Conservation (phyloP, 2,329 filamentous ascomycete genomes). For the Coniosporium tulheliwenetii region DNA sequence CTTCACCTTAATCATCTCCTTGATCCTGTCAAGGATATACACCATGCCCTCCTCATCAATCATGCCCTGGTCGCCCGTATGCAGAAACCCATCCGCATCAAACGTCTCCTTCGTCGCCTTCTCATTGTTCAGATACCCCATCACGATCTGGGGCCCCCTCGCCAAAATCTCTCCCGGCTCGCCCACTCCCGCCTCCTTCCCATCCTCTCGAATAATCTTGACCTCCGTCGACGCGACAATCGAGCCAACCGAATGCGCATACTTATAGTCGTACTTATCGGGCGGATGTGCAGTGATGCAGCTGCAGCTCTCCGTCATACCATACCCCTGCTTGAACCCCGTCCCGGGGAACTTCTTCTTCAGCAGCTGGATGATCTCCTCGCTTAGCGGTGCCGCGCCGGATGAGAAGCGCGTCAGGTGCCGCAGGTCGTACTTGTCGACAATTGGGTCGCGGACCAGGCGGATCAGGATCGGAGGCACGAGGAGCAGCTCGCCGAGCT, state of each 20-base stretch:
- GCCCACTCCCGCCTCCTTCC: constrained; percentile 34
- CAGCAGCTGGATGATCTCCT: constrained; percentile 41
- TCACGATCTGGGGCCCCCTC: constrained; percentile 21
- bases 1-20: constrained; percentile 55
- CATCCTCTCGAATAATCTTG: constrained; percentile 42
- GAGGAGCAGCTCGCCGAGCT: constrained; percentile 39
- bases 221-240: constrained; percentile 44
- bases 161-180: constrained; percentile 37
- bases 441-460: constrained; percentile 39
- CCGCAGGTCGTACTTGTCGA: constrained; percentile 39
- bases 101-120: constrained; percentile 24
- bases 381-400: constrained; percentile 42
- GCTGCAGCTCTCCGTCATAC: constrained; percentile 51
- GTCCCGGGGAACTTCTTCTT: constrained; percentile 40
- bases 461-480: constrained; percentile 47
- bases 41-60: constrained; percentile 41
- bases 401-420: constrained; percentile 41
- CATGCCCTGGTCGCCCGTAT: constrained; percentile 42
- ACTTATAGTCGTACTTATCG: constrained; percentile 38
- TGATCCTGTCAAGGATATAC: constrained; percentile 45
- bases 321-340: constrained; percentile 50
- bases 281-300: constrained; percentile 48
- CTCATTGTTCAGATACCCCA: constrained; percentile 19
- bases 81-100: constrained; percentile 33
- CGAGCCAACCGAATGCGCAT: constrained; percentile 39